phyloP scores from a whole-genome alignment of 495 filamentous ascomycete genomes.

The Penicillium desertorum region DNA sequence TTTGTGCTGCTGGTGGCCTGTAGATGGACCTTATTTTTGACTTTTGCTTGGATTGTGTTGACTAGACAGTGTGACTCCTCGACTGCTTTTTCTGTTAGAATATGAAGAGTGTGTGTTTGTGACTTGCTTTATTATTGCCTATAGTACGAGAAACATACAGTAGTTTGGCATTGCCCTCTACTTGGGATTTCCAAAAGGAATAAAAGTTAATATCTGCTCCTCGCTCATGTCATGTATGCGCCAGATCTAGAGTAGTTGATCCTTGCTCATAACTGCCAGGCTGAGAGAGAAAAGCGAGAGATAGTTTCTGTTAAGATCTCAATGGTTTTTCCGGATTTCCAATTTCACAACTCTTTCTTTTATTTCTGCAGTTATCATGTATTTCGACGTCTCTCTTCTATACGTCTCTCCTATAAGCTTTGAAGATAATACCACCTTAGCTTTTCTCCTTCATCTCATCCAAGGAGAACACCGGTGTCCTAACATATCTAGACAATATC shows the following conservation, averaged over 20 bases:
- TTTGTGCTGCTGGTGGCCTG: constrained; percentile 22
- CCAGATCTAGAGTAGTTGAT: not conserved
- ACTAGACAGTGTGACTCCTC: not conserved
- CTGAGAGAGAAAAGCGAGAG: no score
- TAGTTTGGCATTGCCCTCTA: not conserved
- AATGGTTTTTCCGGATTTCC: no score
- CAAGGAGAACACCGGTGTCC: no score
- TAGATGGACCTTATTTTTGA: not conserved
- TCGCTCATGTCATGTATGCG: not conserved
- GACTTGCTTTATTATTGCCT: not conserved
- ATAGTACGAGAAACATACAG: not conserved
- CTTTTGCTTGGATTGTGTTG: not conserved
- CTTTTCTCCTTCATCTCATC: no score
- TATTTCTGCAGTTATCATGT: no score
- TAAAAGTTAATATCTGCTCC: not conserved
- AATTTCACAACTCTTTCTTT: no score
- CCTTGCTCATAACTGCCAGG: no score
- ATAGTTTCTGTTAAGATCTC: no score
- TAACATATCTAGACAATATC: no score
- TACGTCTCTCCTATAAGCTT: no score
- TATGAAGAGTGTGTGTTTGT: not conserved
- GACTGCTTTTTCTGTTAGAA: not conserved
- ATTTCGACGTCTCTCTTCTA: no score
- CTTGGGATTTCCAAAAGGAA: not conserved
- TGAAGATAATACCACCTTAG: no score